phyloP scores from a whole-genome alignment of 345 rosid species.

The Hibiscus mutabilis region DNA sequence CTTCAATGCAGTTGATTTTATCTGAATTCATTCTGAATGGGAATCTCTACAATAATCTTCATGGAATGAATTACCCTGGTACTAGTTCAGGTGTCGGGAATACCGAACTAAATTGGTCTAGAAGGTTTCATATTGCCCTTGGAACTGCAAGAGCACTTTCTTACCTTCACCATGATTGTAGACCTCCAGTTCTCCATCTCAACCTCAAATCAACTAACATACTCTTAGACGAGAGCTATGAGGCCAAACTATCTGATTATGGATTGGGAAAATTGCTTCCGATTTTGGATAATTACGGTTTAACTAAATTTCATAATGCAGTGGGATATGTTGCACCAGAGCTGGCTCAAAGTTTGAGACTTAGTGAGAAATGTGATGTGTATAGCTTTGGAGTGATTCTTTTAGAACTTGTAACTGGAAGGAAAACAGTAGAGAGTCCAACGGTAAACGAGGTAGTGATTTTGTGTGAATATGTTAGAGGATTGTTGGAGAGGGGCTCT shows the following conservation, averaged over 20 bases:
- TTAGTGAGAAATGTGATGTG: constrained; percentile 85
- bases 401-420: constrained; percentile 83
- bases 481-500: constrained; percentile 58
- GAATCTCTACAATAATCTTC: constrained; percentile 74
- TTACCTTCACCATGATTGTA: constrained; percentile 87
- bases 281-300: constrained; percentile 62
- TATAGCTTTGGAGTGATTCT: constrained; percentile 91
- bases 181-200: constrained; percentile 83
- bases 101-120: constrained; percentile 63
- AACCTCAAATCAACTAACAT: constrained; percentile 88
- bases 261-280: constrained; percentile 87
- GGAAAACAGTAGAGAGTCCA: constrained; percentile 89
- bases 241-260: constrained; percentile 78
- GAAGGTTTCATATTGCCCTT: constrained; percentile 79
- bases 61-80: constrained; percentile 43
- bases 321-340: constrained; percentile 97
- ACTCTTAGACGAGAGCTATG: constrained; percentile 67
- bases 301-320: constrained; percentile 71
- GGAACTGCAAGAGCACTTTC: constrained; percentile 87
- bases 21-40: constrained; percentile 71
- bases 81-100: constrained; percentile 62
- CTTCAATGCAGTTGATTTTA: constrained; percentile 71
- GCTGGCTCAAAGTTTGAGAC: constrained; percentile 67
- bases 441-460: constrained; percentile 54
- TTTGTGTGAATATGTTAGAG: constrained; percentile 76